Conservation (phyloP, 2,329 filamentous ascomycete genomes). For the Knoxdaviesia proteae region DNA sequence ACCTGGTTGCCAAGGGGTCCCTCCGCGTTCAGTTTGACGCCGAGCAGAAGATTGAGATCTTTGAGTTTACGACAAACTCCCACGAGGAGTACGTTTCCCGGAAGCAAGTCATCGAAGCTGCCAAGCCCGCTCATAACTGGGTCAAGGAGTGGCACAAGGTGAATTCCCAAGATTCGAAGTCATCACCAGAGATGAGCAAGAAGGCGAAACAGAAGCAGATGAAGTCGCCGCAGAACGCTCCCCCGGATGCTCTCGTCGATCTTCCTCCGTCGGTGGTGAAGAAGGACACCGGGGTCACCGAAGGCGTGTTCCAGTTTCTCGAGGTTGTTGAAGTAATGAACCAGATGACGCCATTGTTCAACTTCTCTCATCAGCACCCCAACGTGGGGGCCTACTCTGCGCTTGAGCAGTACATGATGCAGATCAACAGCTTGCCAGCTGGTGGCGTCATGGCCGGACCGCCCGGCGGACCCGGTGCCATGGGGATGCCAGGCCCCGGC, state of each 20-base stretch:
- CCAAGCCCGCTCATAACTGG: constrained; percentile 41
- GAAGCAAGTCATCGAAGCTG: constrained; percentile 37
- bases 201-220: constrained; percentile 37
- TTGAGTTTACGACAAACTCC: constrained; percentile 58
- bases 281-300: constrained; percentile 34
- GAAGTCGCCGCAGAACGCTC: constrained; percentile 37
- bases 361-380: constrained; percentile 32
- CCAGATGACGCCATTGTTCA: constrained; percentile 44
- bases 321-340: constrained; percentile 48
- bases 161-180: constrained; percentile 34
- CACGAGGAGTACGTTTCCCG: constrained; percentile 75
- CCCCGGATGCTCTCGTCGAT: constrained; percentile 34
- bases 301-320: constrained; percentile 40
- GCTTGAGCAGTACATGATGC: constrained; percentile 37
- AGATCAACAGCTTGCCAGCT: constrained; percentile 16
- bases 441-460: no score
- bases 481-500: no score
- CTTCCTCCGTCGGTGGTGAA: constrained; percentile 39
- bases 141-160: constrained; percentile 42
- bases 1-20: constrained; percentile 60
- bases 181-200: constrained; percentile 46
- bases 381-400: constrained; percentile 33
- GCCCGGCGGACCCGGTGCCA: no score
- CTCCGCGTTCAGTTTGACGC: constrained; percentile 62
- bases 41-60: constrained; percentile 60